These are phyloP conservation scores for Fusarium paranaense DNA, from an alignment of 2,329 filamentous ascomycete species.

Conservation along the genomic window DNA sequence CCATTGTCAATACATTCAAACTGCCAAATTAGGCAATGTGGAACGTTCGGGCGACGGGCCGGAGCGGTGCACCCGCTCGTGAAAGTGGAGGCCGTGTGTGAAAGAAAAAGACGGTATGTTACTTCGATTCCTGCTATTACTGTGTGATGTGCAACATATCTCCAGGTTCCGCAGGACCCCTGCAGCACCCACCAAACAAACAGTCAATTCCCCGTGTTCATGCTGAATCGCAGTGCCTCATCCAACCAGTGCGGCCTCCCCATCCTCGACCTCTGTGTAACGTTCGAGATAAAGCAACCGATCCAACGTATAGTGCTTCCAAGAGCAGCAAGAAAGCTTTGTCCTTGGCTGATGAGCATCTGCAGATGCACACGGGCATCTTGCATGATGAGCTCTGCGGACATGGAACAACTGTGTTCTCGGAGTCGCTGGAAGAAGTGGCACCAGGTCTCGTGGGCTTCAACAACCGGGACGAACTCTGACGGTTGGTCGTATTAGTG, in stretches of 20 bases:
- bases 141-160: not conserved
- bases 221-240: not conserved
- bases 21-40: not conserved
- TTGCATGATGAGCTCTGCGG: not conserved
- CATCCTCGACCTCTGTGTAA: not conserved
- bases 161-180: rapidly evolving
- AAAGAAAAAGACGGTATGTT: not conserved
- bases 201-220: not conserved
- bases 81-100: not conserved
- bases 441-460: not conserved
- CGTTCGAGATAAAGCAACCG: not conserved
- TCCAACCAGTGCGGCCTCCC: not conserved
- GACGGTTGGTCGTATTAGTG: not conserved
- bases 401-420: not conserved
- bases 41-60: not conserved
- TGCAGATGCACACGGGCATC: not conserved
- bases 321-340: not conserved
- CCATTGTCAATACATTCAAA: not conserved
- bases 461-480: not conserved
- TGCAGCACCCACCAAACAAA: not conserved
- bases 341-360: not conserved
- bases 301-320: not conserved
- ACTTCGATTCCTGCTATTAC: not conserved
- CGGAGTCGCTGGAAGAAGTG: not conserved
- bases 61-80: not conserved